Percentiles rank a stretch among this genome's conserved stretches.
Evolutionary conservation across 2,329 filamentous ascomycete species (phyloP).

Genomic region (Trichophyton schoenleinii): DNA sequence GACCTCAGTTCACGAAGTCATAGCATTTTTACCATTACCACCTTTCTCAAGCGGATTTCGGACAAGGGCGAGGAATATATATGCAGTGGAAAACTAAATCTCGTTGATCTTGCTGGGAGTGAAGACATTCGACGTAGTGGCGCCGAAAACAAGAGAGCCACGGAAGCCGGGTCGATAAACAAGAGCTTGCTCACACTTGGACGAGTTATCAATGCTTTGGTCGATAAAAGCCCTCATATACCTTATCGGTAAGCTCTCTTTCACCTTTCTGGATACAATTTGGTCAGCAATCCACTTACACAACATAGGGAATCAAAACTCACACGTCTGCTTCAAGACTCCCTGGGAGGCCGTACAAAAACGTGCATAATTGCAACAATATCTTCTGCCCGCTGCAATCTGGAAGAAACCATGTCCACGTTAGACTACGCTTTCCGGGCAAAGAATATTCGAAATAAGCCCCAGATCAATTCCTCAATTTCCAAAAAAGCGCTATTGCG

Average conservation of each 20-base stretch:
- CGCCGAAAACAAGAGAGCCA: constrained; percentile 92
- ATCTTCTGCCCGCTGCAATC: constrained; percentile 84
- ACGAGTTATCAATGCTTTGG: constrained; percentile 91
- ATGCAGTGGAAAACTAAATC: constrained; percentile 82
- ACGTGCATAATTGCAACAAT: constrained; percentile 98
- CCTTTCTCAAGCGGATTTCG: constrained; percentile 68
- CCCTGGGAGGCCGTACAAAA: constrained; percentile 85
- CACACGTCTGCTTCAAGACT: constrained; percentile 89
- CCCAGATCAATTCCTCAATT: constrained; percentile 81
- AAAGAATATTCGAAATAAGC: constrained; percentile 97
- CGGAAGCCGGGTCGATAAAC: constrained; percentile 94
- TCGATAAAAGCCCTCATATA: constrained; percentile 80
- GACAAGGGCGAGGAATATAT: constrained; percentile 83
- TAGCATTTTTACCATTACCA: constrained; percentile 92
- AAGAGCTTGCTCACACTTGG: constrained; percentile 91
- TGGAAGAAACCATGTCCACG: constrained; percentile 96
- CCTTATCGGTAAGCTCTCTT: constrained; percentile 44
- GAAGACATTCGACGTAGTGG: constrained; percentile 96
- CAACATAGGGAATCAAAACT: constrained; percentile 72
- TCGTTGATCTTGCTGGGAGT: constrained; percentile 92
- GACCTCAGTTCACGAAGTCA: constrained; percentile 94
- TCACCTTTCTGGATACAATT: background rate
- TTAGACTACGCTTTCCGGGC: constrained; percentile 95
- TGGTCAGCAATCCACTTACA: background rate
- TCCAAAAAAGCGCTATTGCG: constrained; percentile 85